Evolutionary conservation across 352 stramenopile species (phyloP), one percentile per base, ranked within the genome.

Genomic region (Phytophthora megakarya): DNA sequence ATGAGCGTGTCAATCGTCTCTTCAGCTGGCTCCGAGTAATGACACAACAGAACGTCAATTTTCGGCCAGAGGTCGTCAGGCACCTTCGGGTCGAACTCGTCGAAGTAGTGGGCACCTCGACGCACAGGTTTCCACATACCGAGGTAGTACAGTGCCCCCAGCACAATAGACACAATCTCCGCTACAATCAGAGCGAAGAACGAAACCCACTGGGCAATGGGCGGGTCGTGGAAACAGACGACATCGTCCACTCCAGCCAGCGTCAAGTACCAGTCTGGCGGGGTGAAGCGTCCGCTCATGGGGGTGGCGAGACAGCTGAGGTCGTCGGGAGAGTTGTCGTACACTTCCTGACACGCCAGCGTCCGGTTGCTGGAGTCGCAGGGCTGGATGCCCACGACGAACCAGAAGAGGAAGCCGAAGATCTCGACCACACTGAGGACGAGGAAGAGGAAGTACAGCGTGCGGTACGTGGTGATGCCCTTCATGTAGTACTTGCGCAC

Each of bases 401-500:
- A 89, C 76, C 81, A 95, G 65, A 95, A 92, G 18, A 93, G 25
- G 6, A 93, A 50, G 0, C 78, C 87, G 35, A 86, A 78, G 25
- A 95, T 67, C 72, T 95, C 87, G 16, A 89, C 51, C 13, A 93
- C 35, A 38, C 81, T 78, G 7, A 84, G 60, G 37, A 95, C 48
- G 18, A 95, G 61, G 65, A 93, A 93, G 23, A 93, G 61, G 56
- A 90, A 81, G 73, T 93, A 95, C 23, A 92, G 68, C 5, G 86
- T 50, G 51, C 84, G 87, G 70, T 95, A 95, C 40, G 74, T 85
- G 13, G 71, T 72, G 61, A 85, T 88, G 56, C 87, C 87, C 75
- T 95, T 95, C 84, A 95, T 93, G 55, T 90, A 80, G 75, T 95
- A 95, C 79, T 92, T 92, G 40, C 87, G 84, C 21, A 95, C 87